Conservation (phyloP, 805 yeast species). For the Lipomyces sp. region DNA sequence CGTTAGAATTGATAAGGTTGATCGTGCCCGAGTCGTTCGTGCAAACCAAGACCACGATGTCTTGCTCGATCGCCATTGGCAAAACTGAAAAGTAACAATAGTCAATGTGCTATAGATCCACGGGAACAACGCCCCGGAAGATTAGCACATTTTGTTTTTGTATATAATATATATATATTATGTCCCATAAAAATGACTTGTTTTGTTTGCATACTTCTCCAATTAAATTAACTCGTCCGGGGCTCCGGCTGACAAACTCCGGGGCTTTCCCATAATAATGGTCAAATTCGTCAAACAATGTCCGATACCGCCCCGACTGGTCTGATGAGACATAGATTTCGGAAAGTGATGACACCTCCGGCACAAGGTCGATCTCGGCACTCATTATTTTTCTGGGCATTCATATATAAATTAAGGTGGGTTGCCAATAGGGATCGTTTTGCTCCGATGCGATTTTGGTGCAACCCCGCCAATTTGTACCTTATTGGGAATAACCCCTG, state of each 20-base stretch:
- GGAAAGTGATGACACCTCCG: conserved; percentile 6
- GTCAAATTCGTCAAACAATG: too few relatives aligned
- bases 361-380: conserved; percentile 4
- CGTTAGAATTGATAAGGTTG: neutral
- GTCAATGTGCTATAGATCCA: conserved; percentile 56
- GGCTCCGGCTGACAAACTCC: conserved; percentile 61
- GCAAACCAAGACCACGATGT: conserved; percentile 59
- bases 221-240: conserved; percentile 73
- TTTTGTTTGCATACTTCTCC: conserved; percentile 54
- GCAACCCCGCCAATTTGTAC: too few relatives aligned
- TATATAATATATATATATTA: too few relatives aligned
- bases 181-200: too few relatives aligned
- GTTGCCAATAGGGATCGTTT: too few relatives aligned
- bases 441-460: too few relatives aligned
- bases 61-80: conserved; percentile 74
- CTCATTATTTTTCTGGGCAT: too few relatives aligned
- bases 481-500: too few relatives aligned
- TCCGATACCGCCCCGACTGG: neutral
- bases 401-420: too few relatives aligned
- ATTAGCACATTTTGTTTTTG: too few relatives aligned
- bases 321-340: conserved; percentile 6
- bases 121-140: too few relatives aligned
- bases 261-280: conserved; percentile 39
- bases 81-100: conserved; percentile 69
- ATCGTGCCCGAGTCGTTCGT: conserved; percentile 4